Evolutionary conservation across 371 early-diverging fungal genomes (phyloP).

Genomic region (Mucor lusitanicus): DNA sequence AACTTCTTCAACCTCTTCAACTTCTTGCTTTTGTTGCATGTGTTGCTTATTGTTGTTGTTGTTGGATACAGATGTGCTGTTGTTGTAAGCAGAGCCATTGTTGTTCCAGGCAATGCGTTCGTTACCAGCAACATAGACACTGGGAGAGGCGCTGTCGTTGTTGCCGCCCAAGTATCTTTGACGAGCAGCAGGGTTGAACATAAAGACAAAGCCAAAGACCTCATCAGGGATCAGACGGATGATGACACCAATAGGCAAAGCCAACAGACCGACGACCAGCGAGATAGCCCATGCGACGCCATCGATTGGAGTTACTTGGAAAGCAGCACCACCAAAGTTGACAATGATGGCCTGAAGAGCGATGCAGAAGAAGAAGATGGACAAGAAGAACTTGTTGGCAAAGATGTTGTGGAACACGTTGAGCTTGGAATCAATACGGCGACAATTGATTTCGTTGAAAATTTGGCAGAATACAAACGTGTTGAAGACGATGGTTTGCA

Average conservation of each 20-base stretch:
- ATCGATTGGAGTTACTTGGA: constrained; percentile 46
- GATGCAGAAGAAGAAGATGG: constrained; percentile 55
- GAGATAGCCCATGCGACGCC: constrained; percentile 68
- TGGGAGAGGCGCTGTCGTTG: constrained; percentile 8
- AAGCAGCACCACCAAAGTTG: constrained; percentile 60
- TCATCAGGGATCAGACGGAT: constrained; percentile 66
- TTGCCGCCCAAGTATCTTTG: constrained; percentile 27
- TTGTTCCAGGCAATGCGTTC: constrained; percentile 32
- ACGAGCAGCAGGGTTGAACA: constrained; percentile 29
- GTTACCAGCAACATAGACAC: constrained; percentile 35
- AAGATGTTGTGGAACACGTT: constrained; percentile 59
- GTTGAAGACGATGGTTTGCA: constrained; percentile 74
- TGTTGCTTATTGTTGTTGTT: background rate
- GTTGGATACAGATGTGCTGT: background rate
- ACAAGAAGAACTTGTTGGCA: constrained; percentile 56
- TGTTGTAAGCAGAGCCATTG: background rate
- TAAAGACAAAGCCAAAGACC: constrained; percentile 32
- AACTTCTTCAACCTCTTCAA: constrained; percentile 5
- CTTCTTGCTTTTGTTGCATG: background rate
- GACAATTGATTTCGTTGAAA: constrained; percentile 76
- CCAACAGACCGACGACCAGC: constrained; percentile 59
- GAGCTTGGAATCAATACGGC: constrained; percentile 60
- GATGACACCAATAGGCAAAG: constrained; percentile 69
- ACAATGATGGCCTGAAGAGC: constrained; percentile 59
- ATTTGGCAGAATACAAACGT: constrained; percentile 82